A percentile compares a stretch with the other conserved stretches of the same genome.
phyloP scores from a whole-genome alignment of 225 moss, liverwort and hornwort genomes.

The Anthoceros angustus region DNA sequence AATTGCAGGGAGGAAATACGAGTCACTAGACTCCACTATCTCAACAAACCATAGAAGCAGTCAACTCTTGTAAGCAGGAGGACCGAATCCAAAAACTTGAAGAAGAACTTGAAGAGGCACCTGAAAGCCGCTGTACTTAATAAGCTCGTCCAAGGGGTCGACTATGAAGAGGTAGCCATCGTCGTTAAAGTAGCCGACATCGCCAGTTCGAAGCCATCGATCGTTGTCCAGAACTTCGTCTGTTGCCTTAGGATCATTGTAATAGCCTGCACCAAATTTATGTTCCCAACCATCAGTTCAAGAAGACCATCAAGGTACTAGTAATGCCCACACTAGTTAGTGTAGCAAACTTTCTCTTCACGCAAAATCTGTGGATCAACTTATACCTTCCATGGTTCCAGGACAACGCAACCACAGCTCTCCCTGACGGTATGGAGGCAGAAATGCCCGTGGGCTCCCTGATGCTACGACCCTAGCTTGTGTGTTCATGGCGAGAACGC shows the following conservation, averaged over 20 bases:
- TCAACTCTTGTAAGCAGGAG: background rate
- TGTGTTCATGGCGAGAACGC: constrained; percentile 36
- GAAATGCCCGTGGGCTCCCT: constrained; percentile 14
- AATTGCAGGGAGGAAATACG: background rate
- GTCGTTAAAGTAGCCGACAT: constrained; percentile 26
- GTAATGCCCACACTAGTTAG: background rate
- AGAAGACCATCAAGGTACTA: background rate
- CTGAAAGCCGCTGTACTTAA: constrained; percentile 35
- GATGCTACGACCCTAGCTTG: constrained; percentile 42
- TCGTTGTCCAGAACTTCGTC: constrained; percentile 13
- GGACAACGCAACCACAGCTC: constrained; percentile 55
- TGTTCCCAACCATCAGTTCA: background rate
- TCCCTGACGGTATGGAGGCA: constrained; percentile 41
- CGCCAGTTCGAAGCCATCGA: constrained; percentile 34
- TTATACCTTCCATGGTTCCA: constrained; percentile 44
- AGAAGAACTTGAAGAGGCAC: background rate
- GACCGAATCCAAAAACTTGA: background rate
- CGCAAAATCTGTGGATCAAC: background rate
- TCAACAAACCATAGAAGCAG: constrained; percentile 3
- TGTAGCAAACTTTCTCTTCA: background rate
- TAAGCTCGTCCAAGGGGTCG: constrained; percentile 28
- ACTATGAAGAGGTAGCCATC: constrained; percentile 27
- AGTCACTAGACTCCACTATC: background rate
- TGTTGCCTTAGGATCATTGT: constrained; percentile 19
- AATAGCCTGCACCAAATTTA: constrained; percentile 14